A percentile compares a stretch with the other conserved stretches of the same genome.
phyloP scores from a whole-genome alignment of 495 filamentous ascomycete genomes.

The Staphylotrichum tortipilum region DNA sequence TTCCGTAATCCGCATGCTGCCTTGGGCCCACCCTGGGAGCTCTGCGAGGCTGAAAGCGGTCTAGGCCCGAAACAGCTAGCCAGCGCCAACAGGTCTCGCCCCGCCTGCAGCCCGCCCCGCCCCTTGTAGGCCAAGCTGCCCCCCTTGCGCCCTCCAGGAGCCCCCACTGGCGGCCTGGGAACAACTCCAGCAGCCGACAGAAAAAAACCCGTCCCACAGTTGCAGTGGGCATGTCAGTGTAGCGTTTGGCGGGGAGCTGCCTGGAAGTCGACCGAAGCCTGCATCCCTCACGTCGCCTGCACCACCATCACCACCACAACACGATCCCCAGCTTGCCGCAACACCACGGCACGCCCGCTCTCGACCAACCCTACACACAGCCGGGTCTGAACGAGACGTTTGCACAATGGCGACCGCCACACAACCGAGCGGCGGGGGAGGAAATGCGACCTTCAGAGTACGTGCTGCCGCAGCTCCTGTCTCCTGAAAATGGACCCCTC shows the following conservation, averaged over 20 bases:
- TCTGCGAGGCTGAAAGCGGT: conserved; percentile 23
- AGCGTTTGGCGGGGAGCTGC: conserved; percentile 19
- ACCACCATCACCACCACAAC: conserved; percentile 2
- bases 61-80: conserved; percentile 18
- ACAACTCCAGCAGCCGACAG: conserved; percentile 24
- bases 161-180: conserved; percentile 11
- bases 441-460: conserved; percentile 78
- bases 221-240: no score
- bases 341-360: conserved; percentile 11
- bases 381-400: conserved; percentile 4
- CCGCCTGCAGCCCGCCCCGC: conserved; percentile 5
- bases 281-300: no score
- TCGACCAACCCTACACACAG: background rate
- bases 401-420: conserved; percentile 60
- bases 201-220: conserved; percentile 27
- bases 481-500: no score
- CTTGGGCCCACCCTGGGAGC: conserved; percentile 25
- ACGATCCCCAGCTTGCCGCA: conserved; percentile 7
- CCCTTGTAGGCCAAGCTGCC: background rate
- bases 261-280: conserved; percentile 19
- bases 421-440: conserved; percentile 42
- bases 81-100: conserved; percentile 4
- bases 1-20: conserved; percentile 33
- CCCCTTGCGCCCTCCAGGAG: background rate
- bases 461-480: no score